Base-by-base conservation (phyloP, 2,329 filamentous ascomycete species). In the Fusarium pininemorale region DNA sequence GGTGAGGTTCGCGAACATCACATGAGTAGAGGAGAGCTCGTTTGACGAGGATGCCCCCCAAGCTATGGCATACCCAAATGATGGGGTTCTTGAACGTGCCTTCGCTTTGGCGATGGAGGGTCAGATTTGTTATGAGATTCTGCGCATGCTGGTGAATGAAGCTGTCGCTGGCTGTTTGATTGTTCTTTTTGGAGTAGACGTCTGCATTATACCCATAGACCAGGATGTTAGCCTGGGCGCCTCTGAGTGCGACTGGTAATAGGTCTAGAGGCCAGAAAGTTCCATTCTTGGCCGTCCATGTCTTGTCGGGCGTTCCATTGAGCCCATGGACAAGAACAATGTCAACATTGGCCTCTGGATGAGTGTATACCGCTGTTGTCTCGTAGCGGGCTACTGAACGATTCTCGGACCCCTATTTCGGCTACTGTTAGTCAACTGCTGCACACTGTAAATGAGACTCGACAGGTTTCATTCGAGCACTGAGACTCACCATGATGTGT, bases 181-280 rank as follows among this genome's bases (percentile, higher is more conserved):
- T 82, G 69, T 85, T 84, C 56, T 81, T 82, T 53, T 83, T 83
- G 8, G 85, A 85, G 75, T 86, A 87, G 30, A 90, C 86, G 66
- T 93, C 91, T 30, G 92, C 91, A 79, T 94, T 93, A 80, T 94
- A 94, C 30, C 92, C 92, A 78, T 94, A 94, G 2, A 92, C 91
- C 61, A 94, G 82, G 26, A 94, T 84, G 58, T 93, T 90, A 59
- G 90, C 91, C 30, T 87, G 87, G 16, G 85, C 84, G 15, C 85
- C 83, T 60, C 85, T 86, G 22, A 94, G 83, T 5, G 91, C 86
- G 2, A 82, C 79, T 0, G 92, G 92, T 4, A 94, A 85, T 20
- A 94, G 85, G 70, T 94, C 90, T 18, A 85, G 82, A 0, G 92
- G 92, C 92, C 92, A 94, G 81, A 92, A 94, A 37, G 89, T 84